phyloP scores from a whole-genome alignment of 768 basidiomycete species.

The Arthromyces matolae region DNA sequence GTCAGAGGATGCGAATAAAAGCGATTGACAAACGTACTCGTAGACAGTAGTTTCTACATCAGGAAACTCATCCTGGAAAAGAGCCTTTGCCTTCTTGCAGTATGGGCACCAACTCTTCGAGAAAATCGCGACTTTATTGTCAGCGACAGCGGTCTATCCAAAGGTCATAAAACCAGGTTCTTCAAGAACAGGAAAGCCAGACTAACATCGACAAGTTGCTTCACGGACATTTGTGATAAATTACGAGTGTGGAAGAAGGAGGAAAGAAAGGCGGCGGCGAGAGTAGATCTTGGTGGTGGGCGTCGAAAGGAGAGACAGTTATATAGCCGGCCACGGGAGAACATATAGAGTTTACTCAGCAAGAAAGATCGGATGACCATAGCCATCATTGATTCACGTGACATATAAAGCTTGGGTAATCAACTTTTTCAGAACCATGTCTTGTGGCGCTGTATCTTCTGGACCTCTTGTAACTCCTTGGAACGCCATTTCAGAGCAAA shows the following conservation, averaged over 20 bases:
- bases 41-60: slow-evolving; percentile 34
- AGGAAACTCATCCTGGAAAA: slow-evolving; percentile 40
- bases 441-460: neutral
- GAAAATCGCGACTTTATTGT: slow-evolving; percentile 55
- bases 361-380: neutral
- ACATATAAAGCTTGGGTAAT: neutral
- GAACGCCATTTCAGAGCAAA: neutral
- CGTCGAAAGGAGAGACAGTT: slow-evolving; percentile 14
- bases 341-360: slow-evolving; percentile 16
- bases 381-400: slow-evolving; percentile 3
- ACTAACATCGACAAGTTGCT: slow-evolving; percentile 43
- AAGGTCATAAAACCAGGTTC: slow-evolving; percentile 1
- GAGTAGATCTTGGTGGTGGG: slow-evolving; percentile 5
- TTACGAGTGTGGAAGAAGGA: slow-evolving; percentile 29
- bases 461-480: neutral
- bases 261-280: slow-evolving; percentile 24
- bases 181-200: neutral
- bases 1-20: neutral
- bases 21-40: slow-evolving; percentile 37
- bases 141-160: slow-evolving; percentile 40
- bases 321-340: slow-evolving; percentile 17
- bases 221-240: slow-evolving; percentile 30
- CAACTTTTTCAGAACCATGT: neutral
- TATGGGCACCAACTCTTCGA: slow-evolving; percentile 58
- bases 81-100: slow-evolving; percentile 45